Conservation (phyloP, 495 filamentous ascomycete species). For the Annulohypoxylon stygium region DNA sequence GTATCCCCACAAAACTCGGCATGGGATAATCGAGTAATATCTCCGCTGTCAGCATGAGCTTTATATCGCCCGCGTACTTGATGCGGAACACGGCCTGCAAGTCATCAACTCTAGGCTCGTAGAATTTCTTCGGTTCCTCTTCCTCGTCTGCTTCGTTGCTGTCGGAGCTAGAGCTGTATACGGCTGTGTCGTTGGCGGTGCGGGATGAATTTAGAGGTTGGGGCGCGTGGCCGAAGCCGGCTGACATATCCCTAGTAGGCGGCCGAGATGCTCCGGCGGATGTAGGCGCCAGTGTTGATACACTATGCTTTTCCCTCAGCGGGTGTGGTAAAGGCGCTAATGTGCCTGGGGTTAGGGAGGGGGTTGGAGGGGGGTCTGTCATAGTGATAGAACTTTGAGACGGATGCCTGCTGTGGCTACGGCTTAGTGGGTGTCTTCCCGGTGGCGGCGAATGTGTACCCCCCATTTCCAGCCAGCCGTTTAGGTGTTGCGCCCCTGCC, state of each 20-base stretch:
- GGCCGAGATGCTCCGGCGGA: constrained; percentile 61
- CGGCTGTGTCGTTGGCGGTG: not conserved
- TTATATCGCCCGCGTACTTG: constrained; percentile 85
- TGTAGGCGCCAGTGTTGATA: constrained; percentile 65
- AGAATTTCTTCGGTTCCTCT: constrained; percentile 54
- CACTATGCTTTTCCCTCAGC: constrained; percentile 65
- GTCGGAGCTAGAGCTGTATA: constrained; percentile 25
- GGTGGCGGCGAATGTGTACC: constrained; percentile 21
- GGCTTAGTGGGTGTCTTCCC: constrained; percentile 24
- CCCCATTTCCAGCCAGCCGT: constrained; percentile 56
- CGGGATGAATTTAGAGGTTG: constrained; percentile 38
- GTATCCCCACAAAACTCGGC: constrained; percentile 94
- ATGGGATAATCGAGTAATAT: constrained; percentile 98
- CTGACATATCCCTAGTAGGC: constrained; percentile 58
- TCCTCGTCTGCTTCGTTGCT: constrained; percentile 48
- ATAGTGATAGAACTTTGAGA: constrained; percentile 62
- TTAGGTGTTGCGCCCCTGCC: constrained; percentile 70
- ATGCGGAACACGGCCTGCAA: constrained; percentile 92
- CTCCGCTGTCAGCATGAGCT: constrained; percentile 89
- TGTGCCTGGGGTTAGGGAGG: constrained; percentile 38
- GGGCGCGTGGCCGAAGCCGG: constrained; percentile 7
- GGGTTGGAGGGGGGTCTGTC: constrained; percentile 50
- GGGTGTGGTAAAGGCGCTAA: constrained; percentile 40
- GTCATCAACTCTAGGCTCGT: constrained; percentile 72
- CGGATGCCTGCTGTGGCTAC: constrained; percentile 56